Evolutionary conservation across 768 basidiomycete genomes (phyloP), one percentile per base, ranked within the genome.

Genomic region (Termitomyces sp.): DNA sequence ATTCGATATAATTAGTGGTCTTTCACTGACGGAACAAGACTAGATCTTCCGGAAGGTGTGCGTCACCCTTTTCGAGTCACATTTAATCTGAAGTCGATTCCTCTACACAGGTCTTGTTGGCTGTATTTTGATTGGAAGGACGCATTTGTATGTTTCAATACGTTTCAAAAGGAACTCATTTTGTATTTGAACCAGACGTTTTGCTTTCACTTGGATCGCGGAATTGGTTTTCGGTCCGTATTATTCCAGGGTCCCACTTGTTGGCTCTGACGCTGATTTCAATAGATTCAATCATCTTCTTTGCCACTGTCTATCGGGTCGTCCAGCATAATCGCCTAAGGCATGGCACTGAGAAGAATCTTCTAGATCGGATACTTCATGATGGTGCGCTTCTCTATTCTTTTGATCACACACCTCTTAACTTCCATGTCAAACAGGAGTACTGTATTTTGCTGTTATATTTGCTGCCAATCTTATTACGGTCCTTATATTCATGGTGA

Each of bases 121-220:
- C 3, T 74, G 73, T 49, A 74, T 74, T 46, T 63, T 74, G 18
- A 63, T 67, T 1, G 46, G 46, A 16, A 22, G 16, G 22, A 23
- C 22, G 3, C 3, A 23, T 7, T 23, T 35, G 46, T 47, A 9
- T 33, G 46, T 33, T n/a, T n/a, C n/a, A n/a, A n/a, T n/a, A n/a
- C n/a, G n/a, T n/a, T n/a, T n/a, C n/a, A n/a, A n/a, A n/a, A n/a
- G n/a, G n/a, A n/a, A n/a, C n/a, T n/a, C n/a, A n/a, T n/a, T n/a
- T n/a, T n/a, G n/a, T n/a, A n/a, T n/a, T n/a, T n/a, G n/a, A n/a
- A n/a, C n/a, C 48, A 73, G 72, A 3, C 68, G 73, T 10, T 67
- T 74, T 52, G 66, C 62, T 3, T 69, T 66, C 39, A 72, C 70
- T 5, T 74, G 71, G 71, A 66, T 73, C 15, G 68, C 69, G n/a